phyloP scores from a whole-genome alignment of 305 asterid genomes.

The Euphrasia arctica region DNA sequence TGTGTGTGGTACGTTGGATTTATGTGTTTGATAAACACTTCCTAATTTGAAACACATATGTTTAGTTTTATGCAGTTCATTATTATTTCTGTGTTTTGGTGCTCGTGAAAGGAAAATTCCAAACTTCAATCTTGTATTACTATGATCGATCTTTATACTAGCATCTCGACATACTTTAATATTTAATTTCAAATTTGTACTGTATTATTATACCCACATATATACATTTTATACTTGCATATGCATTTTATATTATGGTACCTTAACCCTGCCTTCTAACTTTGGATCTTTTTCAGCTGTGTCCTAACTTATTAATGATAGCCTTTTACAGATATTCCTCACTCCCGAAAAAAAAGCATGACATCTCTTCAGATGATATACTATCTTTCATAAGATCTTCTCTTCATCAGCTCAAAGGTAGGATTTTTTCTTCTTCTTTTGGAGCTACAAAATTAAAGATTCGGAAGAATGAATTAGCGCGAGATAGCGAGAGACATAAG shows the following conservation, averaged over 20 bases:
- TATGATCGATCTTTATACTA: neutral
- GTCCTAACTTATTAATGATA: slow-evolving; percentile 54
- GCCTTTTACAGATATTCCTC: slow-evolving; percentile 80
- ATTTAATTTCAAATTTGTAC: too few relatives aligned
- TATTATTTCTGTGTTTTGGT: neutral
- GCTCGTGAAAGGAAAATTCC: neutral
- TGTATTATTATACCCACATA: too few relatives aligned
- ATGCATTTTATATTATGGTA: slow-evolving; percentile 9
- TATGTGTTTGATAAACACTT: neutral
- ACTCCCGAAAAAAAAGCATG: slow-evolving; percentile 32
- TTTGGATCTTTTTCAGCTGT: slow-evolving; percentile 26
- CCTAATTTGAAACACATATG: neutral
- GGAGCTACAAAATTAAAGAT: slow-evolving; percentile 21
- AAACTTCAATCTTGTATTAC: neutral
- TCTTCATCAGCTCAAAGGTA: slow-evolving; percentile 63
- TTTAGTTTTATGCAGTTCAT: neutral
- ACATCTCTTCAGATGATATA: slow-evolving; percentile 35
- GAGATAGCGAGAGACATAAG: slow-evolving; percentile 4
- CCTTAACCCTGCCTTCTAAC: slow-evolving; percentile 21
- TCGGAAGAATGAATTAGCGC: slow-evolving; percentile 12
- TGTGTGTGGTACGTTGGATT: slow-evolving; percentile 1
- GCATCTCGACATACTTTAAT: neutral
- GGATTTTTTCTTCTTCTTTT: slow-evolving; percentile 22
- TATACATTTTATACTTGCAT: neutral
- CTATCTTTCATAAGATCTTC: slow-evolving; percentile 53